phyloP scores from a whole-genome alignment of 179 eudicot genomes.

The Spergularia azorica region DNA sequence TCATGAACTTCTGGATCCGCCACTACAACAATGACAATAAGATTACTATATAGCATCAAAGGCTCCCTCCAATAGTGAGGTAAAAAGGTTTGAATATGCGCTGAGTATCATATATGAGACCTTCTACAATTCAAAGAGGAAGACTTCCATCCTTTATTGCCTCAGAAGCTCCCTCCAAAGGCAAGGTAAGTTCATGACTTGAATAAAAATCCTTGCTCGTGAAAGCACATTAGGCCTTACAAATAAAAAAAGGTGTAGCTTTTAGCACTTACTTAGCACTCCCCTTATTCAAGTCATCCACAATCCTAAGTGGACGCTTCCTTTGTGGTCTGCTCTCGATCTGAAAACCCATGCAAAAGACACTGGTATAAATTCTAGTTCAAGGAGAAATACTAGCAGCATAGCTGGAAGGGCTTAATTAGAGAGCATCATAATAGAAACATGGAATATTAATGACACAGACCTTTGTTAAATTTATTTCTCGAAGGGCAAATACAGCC shows the following conservation, averaged over 20 bases:
- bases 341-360: conserved; percentile 35
- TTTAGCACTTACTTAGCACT: conserved; percentile 75
- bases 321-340: conserved; percentile 97
- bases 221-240: not conserved
- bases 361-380: not conserved
- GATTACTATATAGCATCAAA: too few relatives aligned
- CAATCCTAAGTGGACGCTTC: conserved; percentile 81
- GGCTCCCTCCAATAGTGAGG: too few relatives aligned
- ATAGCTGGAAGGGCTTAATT: conserved; percentile 10
- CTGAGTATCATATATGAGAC: not conserved
- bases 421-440: not conserved
- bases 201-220: not conserved
- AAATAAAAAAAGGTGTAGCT: conserved; percentile 4
- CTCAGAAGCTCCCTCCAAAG: not conserved
- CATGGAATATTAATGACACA: not conserved
- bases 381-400: conserved; percentile 1
- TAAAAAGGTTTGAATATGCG: too few relatives aligned
- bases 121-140: not conserved
- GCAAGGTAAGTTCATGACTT: not conserved
- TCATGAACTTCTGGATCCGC: too few relatives aligned
- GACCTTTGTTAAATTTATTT: conserved; percentile 85
- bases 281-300: conserved; percentile 85
- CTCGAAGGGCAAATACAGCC: conserved; percentile 88
- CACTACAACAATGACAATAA: too few relatives aligned
- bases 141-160: not conserved